Conservation (phyloP, 352 stramenopile species). For the Globisporangium paroecandrum region DNA sequence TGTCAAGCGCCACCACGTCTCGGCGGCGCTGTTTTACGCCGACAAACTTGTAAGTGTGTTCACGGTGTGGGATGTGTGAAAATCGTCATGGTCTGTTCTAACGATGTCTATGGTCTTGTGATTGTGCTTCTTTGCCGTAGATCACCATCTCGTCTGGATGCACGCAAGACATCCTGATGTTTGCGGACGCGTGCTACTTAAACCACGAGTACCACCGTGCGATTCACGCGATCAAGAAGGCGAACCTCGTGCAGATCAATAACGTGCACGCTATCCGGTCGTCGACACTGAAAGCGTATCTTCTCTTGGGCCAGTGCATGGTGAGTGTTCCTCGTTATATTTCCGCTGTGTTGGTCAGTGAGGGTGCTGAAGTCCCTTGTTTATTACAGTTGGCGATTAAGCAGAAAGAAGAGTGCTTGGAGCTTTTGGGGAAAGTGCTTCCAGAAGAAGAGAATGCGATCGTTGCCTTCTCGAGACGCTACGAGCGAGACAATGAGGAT, state of each 20-base stretch:
- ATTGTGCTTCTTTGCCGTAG: constrained; percentile 19
- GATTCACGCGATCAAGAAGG: constrained; percentile 66
- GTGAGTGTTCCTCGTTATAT: constrained; percentile 19
- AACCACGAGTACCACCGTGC: constrained; percentile 73
- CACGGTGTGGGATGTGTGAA: background rate
- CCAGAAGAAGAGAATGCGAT: constrained; percentile 59
- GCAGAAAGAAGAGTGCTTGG: constrained; percentile 81
- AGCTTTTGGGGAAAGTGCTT: constrained; percentile 56
- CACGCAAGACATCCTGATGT: constrained; percentile 61
- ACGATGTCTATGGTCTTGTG: constrained; percentile 12
- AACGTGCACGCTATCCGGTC: constrained; percentile 16
- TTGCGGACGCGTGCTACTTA: constrained; percentile 69
- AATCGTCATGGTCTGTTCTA: background rate
- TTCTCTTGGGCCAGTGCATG: constrained; percentile 74
- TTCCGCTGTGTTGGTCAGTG: no score
- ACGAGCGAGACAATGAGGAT: constrained; percentile 21
- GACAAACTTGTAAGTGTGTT: constrained; percentile 58
- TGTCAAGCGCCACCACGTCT: constrained; percentile 45
- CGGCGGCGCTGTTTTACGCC: constrained; percentile 69
- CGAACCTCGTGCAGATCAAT: constrained; percentile 37
- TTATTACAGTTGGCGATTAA: constrained; percentile 58
- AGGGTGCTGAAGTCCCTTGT: no score
- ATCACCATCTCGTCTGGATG: constrained; percentile 49
- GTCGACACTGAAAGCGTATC: constrained; percentile 41
- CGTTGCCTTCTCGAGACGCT: constrained; percentile 44